Conservation (phyloP, 208 protist genomes). For the Trypanosoma congolense region DNA sequence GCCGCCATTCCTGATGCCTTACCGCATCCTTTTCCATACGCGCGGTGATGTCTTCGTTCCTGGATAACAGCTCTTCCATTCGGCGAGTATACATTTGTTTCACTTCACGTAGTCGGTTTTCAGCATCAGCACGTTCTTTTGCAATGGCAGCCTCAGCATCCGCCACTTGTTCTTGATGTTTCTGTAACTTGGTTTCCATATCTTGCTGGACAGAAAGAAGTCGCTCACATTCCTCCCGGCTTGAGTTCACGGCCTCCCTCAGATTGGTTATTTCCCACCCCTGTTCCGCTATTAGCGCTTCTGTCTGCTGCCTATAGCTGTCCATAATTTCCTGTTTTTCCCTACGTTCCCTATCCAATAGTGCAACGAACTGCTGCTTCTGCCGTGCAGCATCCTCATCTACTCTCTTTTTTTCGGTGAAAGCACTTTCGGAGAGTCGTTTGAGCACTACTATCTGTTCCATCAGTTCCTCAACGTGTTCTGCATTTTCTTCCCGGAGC, state of each 20-base stretch:
- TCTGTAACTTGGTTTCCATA: constrained; percentile 33
- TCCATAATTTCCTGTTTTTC: constrained; percentile 86
- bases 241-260: constrained; percentile 43
- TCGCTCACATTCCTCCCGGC: constrained; percentile 41
- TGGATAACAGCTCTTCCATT: constrained; percentile 40
- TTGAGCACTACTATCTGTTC: constrained; percentile 80
- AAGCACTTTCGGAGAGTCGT: constrained; percentile 57
- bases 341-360: constrained; percentile 77
- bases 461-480: constrained; percentile 59
- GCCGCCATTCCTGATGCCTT: constrained; percentile 29
- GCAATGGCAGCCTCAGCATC: constrained; percentile 10
- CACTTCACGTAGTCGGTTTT: constrained; percentile 39
- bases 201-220: constrained; percentile 28
- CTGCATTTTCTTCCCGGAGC: constrained; percentile 52
- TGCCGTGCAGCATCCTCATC: constrained; percentile 53
- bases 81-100: constrained; percentile 33
- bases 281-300: constrained; percentile 81
- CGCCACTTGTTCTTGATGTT: constrained; percentile 30
- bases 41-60: constrained; percentile 36
- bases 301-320: constrained; percentile 84
- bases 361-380: constrained; percentile 60
- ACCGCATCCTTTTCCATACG: constrained; percentile 22
- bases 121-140: constrained; percentile 38
- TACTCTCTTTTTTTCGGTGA: constrained; percentile 63
- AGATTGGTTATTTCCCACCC: constrained; percentile 76